Percentiles rank a stretch among this genome's conserved stretches.
These are phyloP conservation scores for Arctium lappa DNA, from an alignment of 129 eudicot species.

Conservation along the genomic window DNA sequence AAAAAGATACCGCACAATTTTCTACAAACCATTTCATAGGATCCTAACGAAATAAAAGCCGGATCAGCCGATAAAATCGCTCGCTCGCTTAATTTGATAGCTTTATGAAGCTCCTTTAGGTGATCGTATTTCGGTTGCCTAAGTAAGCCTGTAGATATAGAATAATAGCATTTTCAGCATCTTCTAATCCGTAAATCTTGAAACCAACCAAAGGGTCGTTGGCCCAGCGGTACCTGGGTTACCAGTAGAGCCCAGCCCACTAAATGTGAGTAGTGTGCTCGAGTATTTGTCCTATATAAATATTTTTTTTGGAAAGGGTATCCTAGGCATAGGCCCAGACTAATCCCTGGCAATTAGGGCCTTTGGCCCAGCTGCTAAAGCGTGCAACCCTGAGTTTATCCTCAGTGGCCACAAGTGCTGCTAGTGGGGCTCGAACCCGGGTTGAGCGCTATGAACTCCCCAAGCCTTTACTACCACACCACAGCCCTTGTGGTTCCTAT, in stretches of 20 bases:
- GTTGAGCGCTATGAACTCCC: no score
- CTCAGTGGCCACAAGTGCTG: no score
- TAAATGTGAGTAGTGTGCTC: background rate
- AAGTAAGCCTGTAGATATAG: slow-evolving; percentile 48
- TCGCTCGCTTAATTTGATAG: slow-evolving; percentile 62
- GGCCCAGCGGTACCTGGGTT: background rate
- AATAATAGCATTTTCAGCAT: slow-evolving; percentile 1
- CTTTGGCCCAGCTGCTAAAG: no score
- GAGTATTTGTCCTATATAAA: background rate
- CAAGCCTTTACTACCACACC: no score
- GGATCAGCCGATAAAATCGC: slow-evolving; percentile 73
- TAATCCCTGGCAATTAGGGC: no score
- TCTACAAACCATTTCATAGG: slow-evolving; percentile 58
- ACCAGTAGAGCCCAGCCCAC: background rate
- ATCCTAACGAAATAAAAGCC: slow-evolving; percentile 52
- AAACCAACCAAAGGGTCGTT: background rate
- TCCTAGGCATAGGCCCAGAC: no score
- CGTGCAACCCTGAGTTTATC: no score
- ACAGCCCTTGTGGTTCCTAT: no score
- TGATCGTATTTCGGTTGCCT: slow-evolving; percentile 84
- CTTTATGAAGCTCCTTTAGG: slow-evolving; percentile 71
- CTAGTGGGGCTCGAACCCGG: no score
- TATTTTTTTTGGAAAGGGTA: no score
- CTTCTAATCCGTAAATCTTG: background rate
- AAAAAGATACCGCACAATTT: background rate